Evolutionary conservation across 2,329 filamentous ascomycete genomes (phyloP).

Genomic region (Trichoderma lentiforme): DNA sequence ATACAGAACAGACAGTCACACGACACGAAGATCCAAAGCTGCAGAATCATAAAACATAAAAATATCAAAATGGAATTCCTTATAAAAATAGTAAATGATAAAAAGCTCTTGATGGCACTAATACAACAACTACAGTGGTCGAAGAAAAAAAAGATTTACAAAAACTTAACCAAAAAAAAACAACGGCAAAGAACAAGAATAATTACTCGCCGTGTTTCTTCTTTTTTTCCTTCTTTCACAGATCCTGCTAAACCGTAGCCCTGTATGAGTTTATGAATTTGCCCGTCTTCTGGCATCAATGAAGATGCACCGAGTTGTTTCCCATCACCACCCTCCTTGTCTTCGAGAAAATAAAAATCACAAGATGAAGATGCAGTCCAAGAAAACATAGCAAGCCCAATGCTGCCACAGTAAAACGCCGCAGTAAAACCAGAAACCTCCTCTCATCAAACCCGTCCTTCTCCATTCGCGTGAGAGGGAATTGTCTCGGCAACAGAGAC

Average conservation of each 20-base stretch:
- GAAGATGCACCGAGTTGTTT: neutral
- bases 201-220: conserved; percentile 3
- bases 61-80: neutral
- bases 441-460: neutral
- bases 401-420: conserved; percentile 20
- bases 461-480: neutral
- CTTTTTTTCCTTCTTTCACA: conserved; percentile 10
- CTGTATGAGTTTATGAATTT: conserved; percentile 14
- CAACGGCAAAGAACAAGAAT: neutral
- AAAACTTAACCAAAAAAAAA: neutral
- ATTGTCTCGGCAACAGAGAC: neutral
- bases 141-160: conserved; percentile 9
- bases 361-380: conserved; percentile 5
- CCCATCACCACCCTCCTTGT: neutral
- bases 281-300: neutral
- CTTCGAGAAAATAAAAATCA: neutral
- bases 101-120: neutral
- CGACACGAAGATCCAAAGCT: neutral
- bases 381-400: conserved; percentile 13
- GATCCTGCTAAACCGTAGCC: conserved; percentile 11
- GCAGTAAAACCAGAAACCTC: neutral
- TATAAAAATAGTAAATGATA: neutral
- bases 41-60: neutral
- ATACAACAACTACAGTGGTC: conserved; percentile 11
- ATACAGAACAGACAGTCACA: neutral